A percentile compares a stretch with the other conserved stretches of the same genome.
Conservation (phyloP, 805 yeast species). For the Wickerhamiella alocasiicola region DNA sequence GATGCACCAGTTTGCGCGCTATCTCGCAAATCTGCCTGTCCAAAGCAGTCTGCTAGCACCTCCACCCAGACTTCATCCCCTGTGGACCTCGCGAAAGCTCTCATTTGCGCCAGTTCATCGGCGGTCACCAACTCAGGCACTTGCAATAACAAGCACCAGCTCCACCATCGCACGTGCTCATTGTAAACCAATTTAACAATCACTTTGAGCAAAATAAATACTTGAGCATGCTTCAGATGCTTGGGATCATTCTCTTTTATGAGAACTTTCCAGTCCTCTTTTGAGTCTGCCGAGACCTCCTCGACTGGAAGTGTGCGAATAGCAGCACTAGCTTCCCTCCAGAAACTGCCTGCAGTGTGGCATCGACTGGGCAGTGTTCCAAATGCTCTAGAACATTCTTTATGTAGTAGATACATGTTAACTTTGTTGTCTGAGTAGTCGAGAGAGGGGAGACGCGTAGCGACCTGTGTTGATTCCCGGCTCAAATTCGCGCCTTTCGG, state of each 20-base stretch:
- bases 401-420: not conserved
- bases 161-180: conserved; percentile 27
- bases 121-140: conserved; percentile 31
- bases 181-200: conserved; percentile 32
- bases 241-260: conserved; percentile 25
- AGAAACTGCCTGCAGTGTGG: not conserved
- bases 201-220: conserved; percentile 32
- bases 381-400: not conserved
- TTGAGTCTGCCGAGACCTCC: not conserved
- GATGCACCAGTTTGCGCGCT: too few relatives aligned
- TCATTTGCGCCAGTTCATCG: conserved; percentile 31
- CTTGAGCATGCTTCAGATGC: conserved; percentile 31
- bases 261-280: conserved; percentile 32
- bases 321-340: not conserved
- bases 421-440: not conserved
- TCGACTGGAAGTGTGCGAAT: not conserved
- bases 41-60: conserved; percentile 16
- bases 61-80: conserved; percentile 9
- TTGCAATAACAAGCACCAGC: conserved; percentile 30
- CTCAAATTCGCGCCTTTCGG: too few relatives aligned
- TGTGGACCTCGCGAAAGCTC: conserved; percentile 21
- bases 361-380: not conserved
- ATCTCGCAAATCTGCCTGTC: conserved; percentile 20
- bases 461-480: too few relatives aligned
- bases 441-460: not conserved